Evolutionary conservation across 1,139 yeast genomes (phyloP), one percentile per base, ranked within the genome.

Genomic region (Geotrichum aggregatum): DNA sequence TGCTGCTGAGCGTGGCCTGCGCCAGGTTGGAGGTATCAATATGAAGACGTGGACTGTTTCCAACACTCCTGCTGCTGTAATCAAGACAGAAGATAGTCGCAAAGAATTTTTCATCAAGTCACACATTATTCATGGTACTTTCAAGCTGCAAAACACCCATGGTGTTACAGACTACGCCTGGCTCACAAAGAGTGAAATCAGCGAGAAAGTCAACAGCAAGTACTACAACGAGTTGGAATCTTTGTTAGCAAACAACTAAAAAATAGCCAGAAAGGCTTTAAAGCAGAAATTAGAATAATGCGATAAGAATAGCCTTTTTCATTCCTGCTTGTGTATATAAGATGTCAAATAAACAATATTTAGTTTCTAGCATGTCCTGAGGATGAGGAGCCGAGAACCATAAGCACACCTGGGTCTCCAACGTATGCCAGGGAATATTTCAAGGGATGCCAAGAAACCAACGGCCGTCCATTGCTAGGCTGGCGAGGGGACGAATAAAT

Each of bases 41-140:
- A 79, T 92, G 66, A 85, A 88, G 68, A 84, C 91, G 49, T 92
- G 95, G 86, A 81, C 87, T 19, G 96, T 92, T 16, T 87, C 98
- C 24, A 81, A 80, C 57, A 84, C 86, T 10, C 98, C 98, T 42
- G 84, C 92, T 47, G 94, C 86, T 56, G 82, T 86, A 5, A 47
- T 63, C 47, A 64, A 54, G 60, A 33, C 28, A 36, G 41, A 46
- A 7, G 60, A 61, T 41, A 53, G 49, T 13, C 54, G 59, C 21
- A 76, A 77, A 64, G 85, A 82, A 61, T 92, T 83, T 66, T 75
- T 87, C 63, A 82, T 92, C 64, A 88, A 88, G 70, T 85, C 95
- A 43, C 96, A 88, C 66, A 87, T 92, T 53, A 73, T 92, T 61
- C 87, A 95, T n/a, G 98, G 98, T 44, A 72, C 74, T 56, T 91